A percentile compares a stretch with the other conserved stretches of the same genome.
Conservation (phyloP, 495 filamentous ascomycete species). For the Neurospora sp. region DNA sequence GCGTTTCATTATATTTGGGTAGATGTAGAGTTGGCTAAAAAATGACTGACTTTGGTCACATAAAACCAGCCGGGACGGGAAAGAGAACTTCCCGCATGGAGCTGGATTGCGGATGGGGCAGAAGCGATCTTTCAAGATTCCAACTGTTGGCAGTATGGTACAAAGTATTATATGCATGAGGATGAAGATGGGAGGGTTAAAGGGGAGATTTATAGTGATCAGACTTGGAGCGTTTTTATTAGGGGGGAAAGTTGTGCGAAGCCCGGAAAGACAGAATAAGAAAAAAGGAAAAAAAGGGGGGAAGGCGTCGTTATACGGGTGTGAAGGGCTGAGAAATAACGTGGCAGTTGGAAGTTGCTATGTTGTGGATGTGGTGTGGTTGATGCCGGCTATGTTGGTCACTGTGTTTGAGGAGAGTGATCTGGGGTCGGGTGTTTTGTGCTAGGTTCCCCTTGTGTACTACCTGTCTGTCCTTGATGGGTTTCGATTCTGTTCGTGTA, state of each 20-base stretch:
- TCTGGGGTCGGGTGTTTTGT: neutral
- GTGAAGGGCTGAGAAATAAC: neutral
- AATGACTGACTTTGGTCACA: too few relatives aligned
- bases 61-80: neutral
- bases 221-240: neutral
- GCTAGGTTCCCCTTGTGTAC: neutral
- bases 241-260: neutral
- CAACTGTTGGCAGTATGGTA: neutral
- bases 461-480: neutral
- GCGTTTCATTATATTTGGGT: too few relatives aligned
- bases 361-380: neutral
- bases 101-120: neutral
- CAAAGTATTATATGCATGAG: too few relatives aligned
- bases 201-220: neutral
- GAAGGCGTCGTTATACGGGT: neutral
- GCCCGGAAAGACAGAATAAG: neutral
- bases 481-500: neutral
- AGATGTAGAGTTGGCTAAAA: too few relatives aligned
- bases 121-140: neutral
- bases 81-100: neutral
- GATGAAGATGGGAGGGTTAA: neutral
- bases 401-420: neutral
- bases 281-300: neutral
- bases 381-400: neutral
- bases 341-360: neutral